Percentiles rank a stretch among this genome's conserved stretches.
Evolutionary conservation across 495 filamentous ascomycete genomes (phyloP).

Genomic region (Talaromyces thailandensis): DNA sequence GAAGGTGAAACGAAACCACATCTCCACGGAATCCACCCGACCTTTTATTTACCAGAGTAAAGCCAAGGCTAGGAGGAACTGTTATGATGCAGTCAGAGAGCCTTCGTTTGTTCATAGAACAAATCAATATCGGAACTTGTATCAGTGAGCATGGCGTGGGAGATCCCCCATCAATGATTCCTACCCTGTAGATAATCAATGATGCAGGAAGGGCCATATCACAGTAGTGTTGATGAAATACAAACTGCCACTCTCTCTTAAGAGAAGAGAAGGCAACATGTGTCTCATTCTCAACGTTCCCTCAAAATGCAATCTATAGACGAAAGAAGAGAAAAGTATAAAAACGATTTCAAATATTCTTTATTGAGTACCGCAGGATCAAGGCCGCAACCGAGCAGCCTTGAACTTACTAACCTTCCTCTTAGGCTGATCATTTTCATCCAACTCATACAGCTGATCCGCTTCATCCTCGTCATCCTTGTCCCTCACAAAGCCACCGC

Average conservation of each 20-base stretch:
- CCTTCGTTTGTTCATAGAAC: slow-evolving; percentile 3
- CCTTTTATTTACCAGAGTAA: not conserved
- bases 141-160: slow-evolving; percentile 1
- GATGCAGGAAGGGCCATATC: not conserved
- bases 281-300: not conserved
- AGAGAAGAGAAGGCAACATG: no score
- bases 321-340: not conserved
- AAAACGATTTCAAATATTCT: not conserved
- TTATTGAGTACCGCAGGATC: no score
- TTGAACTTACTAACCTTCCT: slow-evolving; percentile 82
- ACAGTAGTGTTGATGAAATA: not conserved
- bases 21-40: not conserved
- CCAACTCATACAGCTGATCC: slow-evolving; percentile 29
- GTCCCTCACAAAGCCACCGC: slow-evolving; percentile 62
- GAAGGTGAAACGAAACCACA: slow-evolving; percentile 11
- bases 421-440: slow-evolving; percentile 47
- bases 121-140: slow-evolving; percentile 9
- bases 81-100: slow-evolving; percentile 9
- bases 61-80: not conserved
- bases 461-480: slow-evolving; percentile 46
- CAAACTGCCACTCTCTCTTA: no score
- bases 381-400: slow-evolving; percentile 59
- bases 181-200: not conserved
- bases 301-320: not conserved
- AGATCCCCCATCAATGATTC: not conserved